Percentiles rank a stretch among this genome's conserved stretches.
Conservation (phyloP, 1,284 basidiomycete species). For the Pseudomicrostroma phylloplanum region DNA sequence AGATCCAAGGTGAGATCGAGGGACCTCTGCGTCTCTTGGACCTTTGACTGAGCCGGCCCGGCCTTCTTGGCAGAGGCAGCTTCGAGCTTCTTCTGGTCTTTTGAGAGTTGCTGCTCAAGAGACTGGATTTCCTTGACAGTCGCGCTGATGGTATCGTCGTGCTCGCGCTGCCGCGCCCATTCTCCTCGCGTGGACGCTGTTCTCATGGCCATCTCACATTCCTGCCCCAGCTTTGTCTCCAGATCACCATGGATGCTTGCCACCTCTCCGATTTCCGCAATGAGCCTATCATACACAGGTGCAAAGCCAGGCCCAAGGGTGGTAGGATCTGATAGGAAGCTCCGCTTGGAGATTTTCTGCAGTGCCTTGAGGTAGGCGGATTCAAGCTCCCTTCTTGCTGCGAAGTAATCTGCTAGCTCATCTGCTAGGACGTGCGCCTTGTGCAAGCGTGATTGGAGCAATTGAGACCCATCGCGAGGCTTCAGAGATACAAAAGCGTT, state of each 20-base stretch:
- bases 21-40: constrained; percentile 32
- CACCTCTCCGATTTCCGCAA: constrained; percentile 41
- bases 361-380: constrained; percentile 54
- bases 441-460: constrained; percentile 27
- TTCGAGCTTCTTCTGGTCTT: constrained; percentile 44
- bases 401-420: constrained; percentile 54
- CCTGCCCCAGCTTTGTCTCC: constrained; percentile 40
- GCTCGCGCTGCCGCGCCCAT: constrained; percentile 30
- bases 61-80: constrained; percentile 39
- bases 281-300: constrained; percentile 39
- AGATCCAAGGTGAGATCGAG: constrained; percentile 29
- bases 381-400: constrained; percentile 55
- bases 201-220: constrained; percentile 48
- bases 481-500: constrained; percentile 25
- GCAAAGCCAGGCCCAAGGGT: constrained; percentile 39
- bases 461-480: neutral
- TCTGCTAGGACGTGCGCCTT: constrained; percentile 43
- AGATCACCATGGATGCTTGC: constrained; percentile 41
- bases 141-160: constrained; percentile 38
- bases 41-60: constrained; percentile 26
- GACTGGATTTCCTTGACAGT: constrained; percentile 39
- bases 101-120: constrained; percentile 42
- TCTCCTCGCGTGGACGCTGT: constrained; percentile 34
- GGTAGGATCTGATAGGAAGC: constrained; percentile 45
- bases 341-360: constrained; percentile 53